phyloP scores from a whole-genome alignment of 257 asterid genomes.

The Penstemon eatonii region DNA sequence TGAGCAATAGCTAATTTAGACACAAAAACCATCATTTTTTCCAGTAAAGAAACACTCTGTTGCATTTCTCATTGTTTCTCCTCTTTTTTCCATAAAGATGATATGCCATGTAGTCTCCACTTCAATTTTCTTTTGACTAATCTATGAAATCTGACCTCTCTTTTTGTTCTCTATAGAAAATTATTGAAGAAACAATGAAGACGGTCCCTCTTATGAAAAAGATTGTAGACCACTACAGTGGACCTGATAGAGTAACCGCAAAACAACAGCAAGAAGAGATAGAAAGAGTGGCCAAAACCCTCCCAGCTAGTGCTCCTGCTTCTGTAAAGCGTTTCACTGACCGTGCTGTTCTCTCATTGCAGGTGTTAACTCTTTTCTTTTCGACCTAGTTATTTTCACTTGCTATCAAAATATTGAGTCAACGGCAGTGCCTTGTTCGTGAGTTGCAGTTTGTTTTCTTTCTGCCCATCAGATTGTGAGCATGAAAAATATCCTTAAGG shows the following conservation, averaged over 20 bases:
- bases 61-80: constrained; percentile 12
- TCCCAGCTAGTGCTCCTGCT: constrained; percentile 72
- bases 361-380: constrained; percentile 48
- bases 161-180: constrained; percentile 48
- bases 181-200: constrained; percentile 70
- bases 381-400: constrained; percentile 14
- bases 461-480: no score
- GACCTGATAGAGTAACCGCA: constrained; percentile 88
- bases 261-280: constrained; percentile 75
- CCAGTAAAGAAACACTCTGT: constrained; percentile 16
- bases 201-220: constrained; percentile 68
- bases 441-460: neutral
- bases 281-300: constrained; percentile 75
- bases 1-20: constrained; percentile 7
- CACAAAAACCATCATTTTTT: neutral
- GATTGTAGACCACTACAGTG: constrained; percentile 75
- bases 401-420: constrained; percentile 1
- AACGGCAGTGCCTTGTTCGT: neutral
- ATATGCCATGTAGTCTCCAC: neutral
- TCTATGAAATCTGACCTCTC: constrained; percentile 10
- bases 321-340: constrained; percentile 74
- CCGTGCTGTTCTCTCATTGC: constrained; percentile 77
- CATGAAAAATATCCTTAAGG: constrained; percentile 17
- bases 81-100: constrained; percentile 18
- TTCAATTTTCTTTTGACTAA: constrained; percentile 23